These are phyloP conservation scores for Geosiphon pyriformis DNA, from an alignment of 192 early-diverging fungal genomes.

Conservation along the genomic window DNA sequence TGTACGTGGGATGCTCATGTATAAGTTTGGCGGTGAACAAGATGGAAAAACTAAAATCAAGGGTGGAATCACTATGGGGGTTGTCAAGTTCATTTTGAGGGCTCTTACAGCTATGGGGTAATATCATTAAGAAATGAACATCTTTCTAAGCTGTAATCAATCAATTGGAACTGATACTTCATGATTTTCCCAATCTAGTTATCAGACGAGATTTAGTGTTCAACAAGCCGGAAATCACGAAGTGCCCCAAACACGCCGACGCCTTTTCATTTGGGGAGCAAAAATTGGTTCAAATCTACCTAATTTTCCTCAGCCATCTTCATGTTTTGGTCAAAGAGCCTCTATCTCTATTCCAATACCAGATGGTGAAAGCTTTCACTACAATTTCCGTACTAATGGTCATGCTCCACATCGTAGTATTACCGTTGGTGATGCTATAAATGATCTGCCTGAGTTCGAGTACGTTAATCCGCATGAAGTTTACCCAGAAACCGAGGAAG, in stretches of 20 bases:
- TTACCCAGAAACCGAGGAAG: constrained; percentile 35
- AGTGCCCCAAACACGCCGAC: constrained; percentile 58
- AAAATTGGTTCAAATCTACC: constrained; percentile 51
- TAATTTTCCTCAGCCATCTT: constrained; percentile 49
- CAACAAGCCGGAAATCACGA: constrained; percentile 62
- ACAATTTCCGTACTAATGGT: constrained; percentile 37
- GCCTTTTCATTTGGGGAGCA: constrained; percentile 62
- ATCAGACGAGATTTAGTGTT: constrained; percentile 58
- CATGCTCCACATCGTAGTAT: constrained; percentile 51
- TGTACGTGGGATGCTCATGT: constrained; percentile 55
- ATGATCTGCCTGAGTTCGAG: constrained; percentile 67
- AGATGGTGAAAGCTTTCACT: constrained; percentile 35
- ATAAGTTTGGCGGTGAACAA: constrained; percentile 55
- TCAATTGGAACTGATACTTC: constrained; percentile 11
- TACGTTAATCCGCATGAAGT: constrained; percentile 47
- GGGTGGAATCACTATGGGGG: constrained; percentile 57
- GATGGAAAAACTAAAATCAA: constrained; percentile 42
- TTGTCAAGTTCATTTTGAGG: constrained; percentile 63
- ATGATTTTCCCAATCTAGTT: constrained; percentile 23
- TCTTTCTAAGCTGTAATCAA: background rate
- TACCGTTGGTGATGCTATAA: constrained; percentile 59
- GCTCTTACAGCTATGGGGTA: constrained; percentile 55
- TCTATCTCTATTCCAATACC: constrained; percentile 41
- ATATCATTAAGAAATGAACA: background rate
- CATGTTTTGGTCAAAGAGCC: constrained; percentile 42